Evolutionary conservation across 1,284 basidiomycete species (phyloP).

Genomic region (Puccinia polysora): DNA sequence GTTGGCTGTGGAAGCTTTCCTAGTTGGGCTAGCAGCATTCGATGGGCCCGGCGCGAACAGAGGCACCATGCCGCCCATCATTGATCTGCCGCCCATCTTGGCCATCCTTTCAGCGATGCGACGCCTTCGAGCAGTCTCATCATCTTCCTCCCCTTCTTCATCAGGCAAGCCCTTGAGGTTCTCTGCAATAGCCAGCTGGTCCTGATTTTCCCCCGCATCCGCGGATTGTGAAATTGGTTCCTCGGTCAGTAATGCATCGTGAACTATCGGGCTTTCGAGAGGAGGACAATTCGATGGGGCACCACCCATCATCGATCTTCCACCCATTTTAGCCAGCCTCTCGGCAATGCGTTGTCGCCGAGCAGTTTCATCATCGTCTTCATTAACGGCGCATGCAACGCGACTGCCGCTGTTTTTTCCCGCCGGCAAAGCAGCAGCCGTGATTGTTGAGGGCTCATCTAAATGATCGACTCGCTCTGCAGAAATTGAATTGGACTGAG

Average conservation of each 20-base stretch:
- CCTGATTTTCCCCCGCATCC: neutral
- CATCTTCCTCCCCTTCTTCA: constrained; percentile 22
- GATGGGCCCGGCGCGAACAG: constrained; percentile 7
- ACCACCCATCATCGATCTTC: constrained; percentile 39
- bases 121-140: constrained; percentile 27
- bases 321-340: constrained; percentile 39
- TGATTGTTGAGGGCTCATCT: neutral
- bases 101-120: constrained; percentile 41
- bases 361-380: constrained; percentile 34
- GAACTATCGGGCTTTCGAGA: constrained; percentile 2
- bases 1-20: neutral
- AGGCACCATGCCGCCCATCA: constrained; percentile 42
- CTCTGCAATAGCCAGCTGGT: neutral
- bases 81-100: constrained; percentile 38
- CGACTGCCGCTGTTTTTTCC: neutral
- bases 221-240: neutral
- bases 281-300: neutral
- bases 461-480: neutral
- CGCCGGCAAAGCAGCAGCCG: neutral
- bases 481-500: neutral
- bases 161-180: neutral
- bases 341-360: constrained; percentile 27
- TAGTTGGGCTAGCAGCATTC: constrained; percentile 1
- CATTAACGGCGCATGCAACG: neutral
- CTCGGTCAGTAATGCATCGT: neutral